Conservation (phyloP, 306 rosid genomes). For the Comarum palustre region DNA sequence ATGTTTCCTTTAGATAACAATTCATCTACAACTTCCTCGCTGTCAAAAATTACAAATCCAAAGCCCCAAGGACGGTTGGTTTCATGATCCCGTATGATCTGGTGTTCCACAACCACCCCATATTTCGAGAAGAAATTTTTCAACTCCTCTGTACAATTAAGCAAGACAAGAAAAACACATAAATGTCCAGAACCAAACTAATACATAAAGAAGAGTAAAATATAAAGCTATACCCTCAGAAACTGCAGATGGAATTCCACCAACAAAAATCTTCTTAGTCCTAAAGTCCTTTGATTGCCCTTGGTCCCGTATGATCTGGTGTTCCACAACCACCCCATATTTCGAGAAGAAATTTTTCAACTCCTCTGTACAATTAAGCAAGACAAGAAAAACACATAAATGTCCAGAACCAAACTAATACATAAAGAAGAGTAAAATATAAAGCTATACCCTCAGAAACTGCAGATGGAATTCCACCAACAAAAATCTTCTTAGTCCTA, state of each 20-base stretch:
- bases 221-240: constrained; percentile 53
- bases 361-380: constrained; percentile 49
- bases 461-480: constrained; percentile 83
- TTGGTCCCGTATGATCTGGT: constrained; percentile 88
- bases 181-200: neutral
- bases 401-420: neutral
- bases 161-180: neutral
- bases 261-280: constrained; percentile 89
- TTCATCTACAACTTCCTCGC: constrained; percentile 84
- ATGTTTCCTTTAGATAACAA: constrained; percentile 76
- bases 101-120: constrained; percentile 81
- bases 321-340: constrained; percentile 74
- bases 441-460: constrained; percentile 60
- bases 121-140: constrained; percentile 62
- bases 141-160: constrained; percentile 53
- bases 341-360: constrained; percentile 62
- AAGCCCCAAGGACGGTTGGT: constrained; percentile 87
- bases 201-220: neutral
- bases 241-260: constrained; percentile 75
- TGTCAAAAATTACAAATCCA: constrained; percentile 84
- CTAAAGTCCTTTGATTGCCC: constrained; percentile 68
- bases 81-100: constrained; percentile 79
- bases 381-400: neutral
- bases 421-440: neutral
- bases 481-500: constrained; percentile 84